Percentiles rank a stretch among this genome's conserved stretches.
phyloP scores from a whole-genome alignment of 202 grass and related monocot genomes.

The Hordeum pubiflorum region DNA sequence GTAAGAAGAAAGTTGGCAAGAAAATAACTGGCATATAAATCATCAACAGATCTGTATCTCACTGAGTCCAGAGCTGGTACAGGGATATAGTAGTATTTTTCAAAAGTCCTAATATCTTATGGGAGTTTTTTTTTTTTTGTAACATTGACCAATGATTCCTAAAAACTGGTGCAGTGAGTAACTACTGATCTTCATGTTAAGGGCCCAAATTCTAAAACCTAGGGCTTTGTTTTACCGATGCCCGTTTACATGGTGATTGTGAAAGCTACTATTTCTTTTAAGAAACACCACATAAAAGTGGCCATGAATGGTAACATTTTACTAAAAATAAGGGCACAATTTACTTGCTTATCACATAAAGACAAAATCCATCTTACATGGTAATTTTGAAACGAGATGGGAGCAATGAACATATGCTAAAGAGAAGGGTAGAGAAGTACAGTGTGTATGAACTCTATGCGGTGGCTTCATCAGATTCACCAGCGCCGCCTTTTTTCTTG shows the following conservation, averaged over 20 bases:
- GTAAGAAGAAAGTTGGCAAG: not conserved
- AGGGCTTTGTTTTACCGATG: not conserved
- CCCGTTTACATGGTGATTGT: not conserved
- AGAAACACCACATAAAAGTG: not conserved
- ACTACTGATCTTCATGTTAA: not conserved
- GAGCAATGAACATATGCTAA: conserved; percentile 22
- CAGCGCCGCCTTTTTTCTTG: conserved; percentile 47
- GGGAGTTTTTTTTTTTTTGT: not conserved
- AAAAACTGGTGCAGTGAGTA: not conserved
- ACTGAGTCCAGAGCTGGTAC: not conserved
- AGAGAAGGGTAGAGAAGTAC: conserved; percentile 38
- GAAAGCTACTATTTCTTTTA: not conserved
- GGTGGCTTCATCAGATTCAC: conserved; percentile 30
- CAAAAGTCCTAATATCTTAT: not conserved
- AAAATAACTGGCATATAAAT: not conserved
- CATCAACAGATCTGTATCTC: not conserved
- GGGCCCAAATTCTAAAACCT: not conserved
- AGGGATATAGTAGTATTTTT: not conserved
- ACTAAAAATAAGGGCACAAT: not conserved
- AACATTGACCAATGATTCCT: not conserved
- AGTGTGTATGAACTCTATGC: conserved; percentile 33
- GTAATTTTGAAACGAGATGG: not conserved
- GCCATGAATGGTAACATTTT: not conserved
- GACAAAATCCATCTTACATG: conserved; percentile 33
- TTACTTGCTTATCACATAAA: conserved; percentile 24